Conservation (phyloP, 2,329 filamentous ascomycete species). For the Penicillium occitanis region DNA sequence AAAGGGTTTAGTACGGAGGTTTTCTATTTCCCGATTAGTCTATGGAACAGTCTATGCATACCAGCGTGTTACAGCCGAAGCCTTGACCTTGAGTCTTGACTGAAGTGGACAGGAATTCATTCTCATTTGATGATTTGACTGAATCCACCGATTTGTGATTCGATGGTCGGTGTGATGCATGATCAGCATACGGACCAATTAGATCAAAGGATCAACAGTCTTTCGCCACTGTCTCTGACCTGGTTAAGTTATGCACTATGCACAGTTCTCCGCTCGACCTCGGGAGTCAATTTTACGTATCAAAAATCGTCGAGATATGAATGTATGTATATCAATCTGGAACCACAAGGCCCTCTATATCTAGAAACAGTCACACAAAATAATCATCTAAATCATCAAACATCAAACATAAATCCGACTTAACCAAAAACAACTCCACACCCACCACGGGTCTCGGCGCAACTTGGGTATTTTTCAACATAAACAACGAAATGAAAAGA, state of each 20-base stretch:
- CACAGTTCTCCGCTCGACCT: not conserved
- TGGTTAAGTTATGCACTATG: not conserved
- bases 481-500: not conserved
- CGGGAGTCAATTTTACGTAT: not conserved
- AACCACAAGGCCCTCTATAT: constrained; percentile 7
- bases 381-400: constrained; percentile 1
- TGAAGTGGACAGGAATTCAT: not conserved
- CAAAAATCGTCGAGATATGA: not conserved
- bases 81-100: not conserved
- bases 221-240: not conserved
- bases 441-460: not conserved
- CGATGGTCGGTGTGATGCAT: not conserved
- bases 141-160: not conserved
- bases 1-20: not conserved
- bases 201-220: not conserved
- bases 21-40: not conserved
- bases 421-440: constrained; percentile 5
- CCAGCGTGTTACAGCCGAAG: not conserved
- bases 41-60: not conserved
- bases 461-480: constrained; percentile 14
- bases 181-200: not conserved
- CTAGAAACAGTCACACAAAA: constrained; percentile 5
- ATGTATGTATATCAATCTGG: not conserved
- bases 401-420: not conserved
- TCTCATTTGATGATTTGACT: not conserved